Evolutionary conservation across 345 rosid genomes (phyloP), one percentile per base, ranked within the genome.

Genomic region (Salix koriyanagi): DNA sequence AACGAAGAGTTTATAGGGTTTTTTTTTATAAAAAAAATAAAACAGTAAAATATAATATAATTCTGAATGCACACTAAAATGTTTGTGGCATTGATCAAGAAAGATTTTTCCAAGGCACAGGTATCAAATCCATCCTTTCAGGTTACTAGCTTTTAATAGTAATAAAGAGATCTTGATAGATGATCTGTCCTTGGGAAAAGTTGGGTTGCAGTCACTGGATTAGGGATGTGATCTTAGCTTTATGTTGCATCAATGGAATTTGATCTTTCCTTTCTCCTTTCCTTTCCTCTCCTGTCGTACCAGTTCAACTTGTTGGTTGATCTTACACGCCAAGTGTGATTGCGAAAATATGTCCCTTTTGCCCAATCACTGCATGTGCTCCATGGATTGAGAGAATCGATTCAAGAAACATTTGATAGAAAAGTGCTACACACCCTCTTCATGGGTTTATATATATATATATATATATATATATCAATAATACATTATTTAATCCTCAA

Each of bases 281-380:
- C 32, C 32, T 2, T 0, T 25, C 18, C 32, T 30, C 32, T 30
- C 18, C 32, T 30, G 0, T 30, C 32, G 2, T 30, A 30, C 32
- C 32, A 30, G 32, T 30, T 30, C 58, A 60, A 5, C 32, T 13
- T 42, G 28, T 36, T 56, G 71, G 65, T 28, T 26, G 34, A 9
- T 64, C 50, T 61, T 11, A 16, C 71, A 64, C 36, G 66, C n/a
- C 9, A 64, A 48, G 54, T 39, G 56, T 50, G 67, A 14, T 34
- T 52, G 19, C 56, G 19, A 6, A 61, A 32, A 5, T 37, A 19
- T 56, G 16, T 25, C 25, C 37, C 74, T 56, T 39, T 39, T 46
- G 44, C 23, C 58, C 73, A 36, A 72, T 71, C 64, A 68, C 15
- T 58, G 23, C 74, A 68, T 68, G 77, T 42, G 81, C 69, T 61